Conservation (phyloP, 768 basidiomycete species). For the Lactifluus hygrophoroides region DNA sequence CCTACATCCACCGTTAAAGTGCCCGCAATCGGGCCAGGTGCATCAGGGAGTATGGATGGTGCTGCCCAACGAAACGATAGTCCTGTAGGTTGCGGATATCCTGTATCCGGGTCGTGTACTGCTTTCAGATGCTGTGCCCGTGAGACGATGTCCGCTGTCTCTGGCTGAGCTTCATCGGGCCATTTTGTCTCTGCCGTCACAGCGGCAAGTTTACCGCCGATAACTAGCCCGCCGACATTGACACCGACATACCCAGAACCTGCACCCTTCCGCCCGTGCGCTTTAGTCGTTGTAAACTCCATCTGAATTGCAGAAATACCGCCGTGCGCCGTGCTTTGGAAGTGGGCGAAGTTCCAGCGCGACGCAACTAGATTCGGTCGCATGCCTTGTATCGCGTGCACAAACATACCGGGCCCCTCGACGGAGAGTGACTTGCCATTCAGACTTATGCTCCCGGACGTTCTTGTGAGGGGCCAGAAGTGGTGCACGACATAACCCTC, state of each 20-base stretch:
- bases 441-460: constrained; percentile 57
- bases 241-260: constrained; percentile 80
- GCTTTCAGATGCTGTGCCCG: constrained; percentile 56
- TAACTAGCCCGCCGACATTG: constrained; percentile 79
- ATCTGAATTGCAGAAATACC: constrained; percentile 86
- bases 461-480: constrained; percentile 73
- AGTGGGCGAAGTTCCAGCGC: constrained; percentile 92
- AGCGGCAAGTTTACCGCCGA: constrained; percentile 64
- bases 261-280: constrained; percentile 68
- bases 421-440: constrained; percentile 51
- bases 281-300: constrained; percentile 85
- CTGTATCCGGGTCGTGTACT: constrained; percentile 66
- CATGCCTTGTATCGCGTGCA: constrained; percentile 98
- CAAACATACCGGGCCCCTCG: constrained; percentile 72
- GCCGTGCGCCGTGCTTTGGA: constrained; percentile 65
- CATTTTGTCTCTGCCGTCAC: constrained; percentile 77
- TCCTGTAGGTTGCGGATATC: constrained; percentile 64
- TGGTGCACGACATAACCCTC: constrained; percentile 86
- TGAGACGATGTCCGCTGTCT: constrained; percentile 46
- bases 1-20: constrained; percentile 52
- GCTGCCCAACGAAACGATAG: constrained; percentile 75
- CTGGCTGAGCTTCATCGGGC: constrained; percentile 48
- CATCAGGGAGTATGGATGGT: constrained; percentile 46
- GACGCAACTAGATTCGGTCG: constrained; percentile 88
- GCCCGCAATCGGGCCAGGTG: constrained; percentile 47